Conservation (phyloP, 495 filamentous ascomycete genomes). For the Evernia prunastri region DNA sequence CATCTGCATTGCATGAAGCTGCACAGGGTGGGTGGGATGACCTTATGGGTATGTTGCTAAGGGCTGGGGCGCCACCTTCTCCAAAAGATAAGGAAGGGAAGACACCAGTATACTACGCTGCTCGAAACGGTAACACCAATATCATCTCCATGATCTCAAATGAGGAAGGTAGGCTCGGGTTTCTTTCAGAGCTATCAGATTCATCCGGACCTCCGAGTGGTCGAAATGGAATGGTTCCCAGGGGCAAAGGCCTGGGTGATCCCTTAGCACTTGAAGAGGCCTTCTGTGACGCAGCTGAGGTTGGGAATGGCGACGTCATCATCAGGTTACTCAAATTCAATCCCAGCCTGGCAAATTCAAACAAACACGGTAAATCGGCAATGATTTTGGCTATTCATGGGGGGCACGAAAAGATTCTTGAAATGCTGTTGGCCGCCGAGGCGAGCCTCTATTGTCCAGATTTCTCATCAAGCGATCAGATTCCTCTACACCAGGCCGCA, state of each 20-base stretch:
- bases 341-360: too few relatives aligned
- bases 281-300: neutral
- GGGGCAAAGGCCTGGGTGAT: neutral
- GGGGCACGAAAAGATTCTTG: neutral
- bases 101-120: neutral
- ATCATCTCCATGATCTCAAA: neutral
- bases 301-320: neutral
- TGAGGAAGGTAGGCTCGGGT: neutral
- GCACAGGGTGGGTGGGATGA: neutral
- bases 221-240: neutral
- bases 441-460: neutral
- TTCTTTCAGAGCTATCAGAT: neutral
- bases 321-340: neutral
- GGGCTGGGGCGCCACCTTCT: neutral
- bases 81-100: neutral
- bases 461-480: neutral
- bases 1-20: slow-evolving; percentile 6
- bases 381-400: neutral
- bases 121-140: neutral
- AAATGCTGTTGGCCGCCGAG: neutral
- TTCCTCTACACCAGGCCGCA: slow-evolving; percentile 6
- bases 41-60: neutral
- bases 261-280: neutral
- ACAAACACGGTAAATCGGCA: neutral
- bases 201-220: neutral